These are phyloP conservation scores for Escovopsis sp. DNA, from an alignment of 2,329 filamentous ascomycete species.

Conservation along the genomic window DNA sequence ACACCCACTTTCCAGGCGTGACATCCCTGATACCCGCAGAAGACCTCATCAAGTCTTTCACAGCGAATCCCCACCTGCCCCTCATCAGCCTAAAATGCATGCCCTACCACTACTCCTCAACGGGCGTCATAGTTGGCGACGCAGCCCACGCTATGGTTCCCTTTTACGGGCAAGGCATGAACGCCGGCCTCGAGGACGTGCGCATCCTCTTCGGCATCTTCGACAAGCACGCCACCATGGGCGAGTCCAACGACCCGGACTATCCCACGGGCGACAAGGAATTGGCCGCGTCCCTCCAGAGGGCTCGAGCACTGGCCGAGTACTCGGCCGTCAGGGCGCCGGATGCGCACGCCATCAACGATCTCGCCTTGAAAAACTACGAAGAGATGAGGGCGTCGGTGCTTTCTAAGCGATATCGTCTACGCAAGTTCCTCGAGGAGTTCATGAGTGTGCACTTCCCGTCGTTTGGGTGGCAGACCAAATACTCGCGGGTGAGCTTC, in stretches of 20 bases:
- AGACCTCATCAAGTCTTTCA: conserved; percentile 61
- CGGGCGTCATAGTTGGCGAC: conserved; percentile 77
- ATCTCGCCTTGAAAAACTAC: conserved; percentile 83
- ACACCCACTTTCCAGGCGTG: conserved; percentile 75
- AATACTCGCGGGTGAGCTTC: conserved; percentile 87
- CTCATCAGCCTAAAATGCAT: conserved; percentile 87
- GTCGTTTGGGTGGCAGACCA: conserved; percentile 71
- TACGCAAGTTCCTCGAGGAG: conserved; percentile 82
- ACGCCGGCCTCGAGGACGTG: conserved; percentile 89
- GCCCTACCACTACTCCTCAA: conserved; percentile 67
- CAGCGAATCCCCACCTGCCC: conserved; percentile 73
- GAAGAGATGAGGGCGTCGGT: conserved; percentile 86
- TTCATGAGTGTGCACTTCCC: conserved; percentile 63
- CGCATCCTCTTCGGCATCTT: conserved; percentile 71
- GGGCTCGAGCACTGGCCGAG: conserved; percentile 49
- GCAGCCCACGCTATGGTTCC: conserved; percentile 96
- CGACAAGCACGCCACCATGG: conserved; percentile 45
- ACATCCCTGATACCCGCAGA: conserved; percentile 52
- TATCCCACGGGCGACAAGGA: conserved; percentile 19
- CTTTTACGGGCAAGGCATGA: conserved; percentile 98
- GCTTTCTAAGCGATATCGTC: conserved; percentile 57
- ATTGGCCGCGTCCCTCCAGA: conserved; percentile 37
- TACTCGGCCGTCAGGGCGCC: conserved; percentile 62
- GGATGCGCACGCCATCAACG: conserved; percentile 82
- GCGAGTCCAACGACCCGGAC: conserved; percentile 28